Base-by-base conservation (phyloP, 2,329 filamentous ascomycete species). In the Chalara sp. region DNA sequence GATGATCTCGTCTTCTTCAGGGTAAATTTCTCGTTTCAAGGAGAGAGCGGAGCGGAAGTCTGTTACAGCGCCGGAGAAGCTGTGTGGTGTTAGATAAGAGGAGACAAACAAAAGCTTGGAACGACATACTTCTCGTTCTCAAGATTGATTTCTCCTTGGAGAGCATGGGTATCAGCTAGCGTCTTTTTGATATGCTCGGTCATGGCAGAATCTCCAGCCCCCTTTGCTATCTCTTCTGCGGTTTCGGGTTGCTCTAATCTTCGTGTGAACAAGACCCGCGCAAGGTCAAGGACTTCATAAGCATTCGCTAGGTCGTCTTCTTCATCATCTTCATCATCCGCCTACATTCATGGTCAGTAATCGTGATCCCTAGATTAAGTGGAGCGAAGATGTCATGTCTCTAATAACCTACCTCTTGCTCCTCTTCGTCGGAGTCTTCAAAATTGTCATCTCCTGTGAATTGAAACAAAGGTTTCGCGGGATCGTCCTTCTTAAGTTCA, bases 371-470 rank as follows among this genome's bases (percentile, higher is more conserved):
- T 31, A 72, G 64, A 10, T 78, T 71, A 52, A 70, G 68, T 33
- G 41, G 11, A 32, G 51, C 43, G 60, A 35, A 74, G 72, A 45
- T 73, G 59, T 53, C 76, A 73, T 44, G 73, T 68, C 68, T 57
- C 75, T 70, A 57, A 71, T 73, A 58, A 74, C 74, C 63, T 64
- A 61, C 69, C 45, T 69, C 75, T 56, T 75, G 81, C 47, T 82
- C 83, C 47, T 82, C 83, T 6, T 86, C 86, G 46, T 93, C 89
- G 0, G 85, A 88, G 49, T 87, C 84, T 49, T 89, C 87, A 72
- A 89, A 96, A 65, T 96, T 92, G 69, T 96, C 92, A 65, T 97
- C 92, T 51, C 93, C 93, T 5, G 83, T 86, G 65, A 99, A 95
- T 61, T 95, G 88, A 68, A 99, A 96, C 56, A 89, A 80, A 0